Base-by-base conservation (phyloP, 2,329 filamentous ascomycete genomes). In the Tolypocladium nubicola region DNA sequence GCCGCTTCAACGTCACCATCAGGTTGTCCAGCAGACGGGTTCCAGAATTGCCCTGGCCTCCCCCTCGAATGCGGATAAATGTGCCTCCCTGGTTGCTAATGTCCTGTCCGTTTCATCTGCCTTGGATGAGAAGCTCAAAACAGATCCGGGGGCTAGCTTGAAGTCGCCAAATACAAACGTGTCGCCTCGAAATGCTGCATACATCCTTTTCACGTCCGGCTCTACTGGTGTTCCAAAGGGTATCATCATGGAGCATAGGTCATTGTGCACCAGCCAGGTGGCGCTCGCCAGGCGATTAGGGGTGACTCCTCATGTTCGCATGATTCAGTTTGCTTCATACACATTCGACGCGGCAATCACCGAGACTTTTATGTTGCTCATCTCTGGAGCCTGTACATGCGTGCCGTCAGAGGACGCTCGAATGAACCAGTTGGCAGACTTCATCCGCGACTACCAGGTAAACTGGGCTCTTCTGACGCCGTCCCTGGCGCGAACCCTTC, bases 271-370 rank as follows among this genome's bases (percentile, higher is more conserved):
- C 30, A 33, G 30, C 30, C 30, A 33, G 30, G 30, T 33, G 6
- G 30, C 30, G 30, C 30, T 33, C 8, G 30, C 30, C 30, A 33
- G 30, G 30, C 30, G 30, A 33, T 7, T 33, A 33, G 30, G 30
- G 30, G 30, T 33, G 30, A 33, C 30, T 33, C 30, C 30, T 33
- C 30, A 9, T 6, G 30, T 33, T 33, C 30, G 30, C 30, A 33
- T 33, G 30, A 33, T 33, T 33, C 30, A 33, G 30, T 33, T 33
- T 33, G 6, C 30, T 33, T 33, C 30, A 33, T 33, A 33, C 30
- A 33, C 30, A 8, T 33, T 33, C 7, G 62, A 63, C 53, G 38
- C 58, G 13, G 57, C 56, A 4, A 58, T 60, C 52, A 41, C 53
- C 14, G 62, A 62, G 30, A 9, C 7, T 33, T 33, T 33, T 9